Evolutionary conservation across 2,329 filamentous ascomycete species (phyloP), one percentile per base, ranked within the genome.

Genomic region (Fusarium udum): DNA sequence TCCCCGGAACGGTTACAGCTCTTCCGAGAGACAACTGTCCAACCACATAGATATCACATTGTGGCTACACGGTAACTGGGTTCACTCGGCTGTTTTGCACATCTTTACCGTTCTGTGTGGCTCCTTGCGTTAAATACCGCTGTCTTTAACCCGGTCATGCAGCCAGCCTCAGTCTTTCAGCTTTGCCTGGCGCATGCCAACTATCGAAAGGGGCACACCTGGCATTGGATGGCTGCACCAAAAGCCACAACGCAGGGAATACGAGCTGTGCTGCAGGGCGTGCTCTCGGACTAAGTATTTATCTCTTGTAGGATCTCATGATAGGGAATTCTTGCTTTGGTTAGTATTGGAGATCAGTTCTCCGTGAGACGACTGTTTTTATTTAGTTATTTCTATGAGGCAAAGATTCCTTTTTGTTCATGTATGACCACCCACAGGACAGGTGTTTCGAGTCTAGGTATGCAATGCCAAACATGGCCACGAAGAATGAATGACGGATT

Each of bases 81-180:
- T 39, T 42, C 39, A 37, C 14, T 36, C 13, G 32, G 49, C 18
- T 48, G 40, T 42, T 31, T 37, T 31, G 37, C 34, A 11, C 22
- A 57, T 39, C 58, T 42, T 63, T 60, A 32, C 53, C 53, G 13
- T 63, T 48, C 18, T 26, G 28, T 22, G 53, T 61, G 31, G 32
- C 46, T 62, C 57, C 57, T 37, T 64, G 42, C 63, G 34, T 64
- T 36, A 34, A 31, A 20, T 51, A 45, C 16, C 26, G 39, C 28
- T 64, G 36, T 53, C 34, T 14, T 14, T 15, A 20, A 42, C 46
- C 26, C 51, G 28, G 45, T 52, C 58, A 31, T 42, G 31, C 51
- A 69, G 67, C 65, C 65, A 65, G 67, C 67, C 67, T 69, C 52
- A 49, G 15, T 43, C 31, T 53, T 59, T 69, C 67, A 69, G 67